These are phyloP conservation scores for Cytospora paraplurivora DNA, from an alignment of 2,329 filamentous ascomycete genomes.

Conservation along the genomic window DNA sequence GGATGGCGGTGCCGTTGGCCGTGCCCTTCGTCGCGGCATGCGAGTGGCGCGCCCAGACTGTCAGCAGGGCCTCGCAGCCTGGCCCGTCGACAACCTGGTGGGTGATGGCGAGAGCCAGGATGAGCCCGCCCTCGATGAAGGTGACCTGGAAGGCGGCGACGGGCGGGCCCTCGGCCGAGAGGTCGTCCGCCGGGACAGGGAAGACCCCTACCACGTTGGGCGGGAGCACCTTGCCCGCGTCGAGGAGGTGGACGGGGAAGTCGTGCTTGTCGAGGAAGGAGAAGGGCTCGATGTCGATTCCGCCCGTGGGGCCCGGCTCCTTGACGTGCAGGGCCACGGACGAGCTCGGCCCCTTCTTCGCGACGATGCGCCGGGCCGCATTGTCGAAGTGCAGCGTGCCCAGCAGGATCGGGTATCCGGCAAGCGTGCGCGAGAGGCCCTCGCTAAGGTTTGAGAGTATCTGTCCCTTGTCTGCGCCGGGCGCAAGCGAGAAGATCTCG, in stretches of 20 bases:
- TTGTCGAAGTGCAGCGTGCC: constrained; percentile 21
- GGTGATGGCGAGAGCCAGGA: constrained; percentile 35
- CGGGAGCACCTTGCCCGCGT: constrained; percentile 18
- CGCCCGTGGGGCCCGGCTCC: constrained; percentile 4
- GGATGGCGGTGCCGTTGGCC: neutral
- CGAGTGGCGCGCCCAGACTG: constrained; percentile 35
- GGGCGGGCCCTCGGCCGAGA: constrained; percentile 11
- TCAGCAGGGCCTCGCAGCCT: constrained; percentile 35
- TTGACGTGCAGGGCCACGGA: constrained; percentile 17
- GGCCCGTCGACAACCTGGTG: constrained; percentile 34
- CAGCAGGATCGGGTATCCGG: constrained; percentile 17
- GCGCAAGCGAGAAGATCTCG: constrained; percentile 18
- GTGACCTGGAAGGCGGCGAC: constrained; percentile 33
- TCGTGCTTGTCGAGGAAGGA: constrained; percentile 15
- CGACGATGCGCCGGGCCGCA: constrained; percentile 10
- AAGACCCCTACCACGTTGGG: constrained; percentile 6
- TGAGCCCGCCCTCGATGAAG: constrained; percentile 36
- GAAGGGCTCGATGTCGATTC: constrained; percentile 15
- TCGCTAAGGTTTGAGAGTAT: constrained; percentile 5
- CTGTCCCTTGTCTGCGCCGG: constrained; percentile 4
- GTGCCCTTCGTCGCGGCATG: constrained; percentile 28
- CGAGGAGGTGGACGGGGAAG: constrained; percentile 23
- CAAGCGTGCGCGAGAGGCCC: constrained; percentile 16
- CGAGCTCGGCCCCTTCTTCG: constrained; percentile 5
- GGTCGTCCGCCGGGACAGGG: constrained; percentile 11